Conservation (phyloP, 2,329 filamentous ascomycete species). For the Penicillium nordicum region DNA sequence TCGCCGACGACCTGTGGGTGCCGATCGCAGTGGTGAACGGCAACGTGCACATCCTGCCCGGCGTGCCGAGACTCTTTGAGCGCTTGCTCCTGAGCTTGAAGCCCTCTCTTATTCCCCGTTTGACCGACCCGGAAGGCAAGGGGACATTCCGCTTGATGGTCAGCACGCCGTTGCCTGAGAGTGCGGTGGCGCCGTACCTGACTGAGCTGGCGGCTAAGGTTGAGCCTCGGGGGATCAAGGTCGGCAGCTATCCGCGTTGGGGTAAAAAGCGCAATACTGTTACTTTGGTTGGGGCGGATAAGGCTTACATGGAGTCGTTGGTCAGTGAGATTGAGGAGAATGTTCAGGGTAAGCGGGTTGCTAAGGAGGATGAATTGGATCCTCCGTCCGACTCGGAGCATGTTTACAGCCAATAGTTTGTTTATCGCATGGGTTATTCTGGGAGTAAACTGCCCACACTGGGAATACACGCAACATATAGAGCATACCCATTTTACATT, state of each 20-base stretch:
- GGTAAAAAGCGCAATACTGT: slow-evolving; percentile 84
- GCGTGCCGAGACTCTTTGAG: slow-evolving; percentile 82
- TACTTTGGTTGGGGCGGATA: slow-evolving; percentile 76
- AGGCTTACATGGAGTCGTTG: slow-evolving; percentile 72
- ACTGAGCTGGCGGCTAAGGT: slow-evolving; percentile 73
- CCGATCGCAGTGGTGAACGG: slow-evolving; percentile 85
- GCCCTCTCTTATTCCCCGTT: slow-evolving; percentile 63
- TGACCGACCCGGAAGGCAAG: slow-evolving; percentile 77
- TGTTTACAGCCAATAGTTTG: slow-evolving; percentile 22
- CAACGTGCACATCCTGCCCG: slow-evolving; percentile 89
- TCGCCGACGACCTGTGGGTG: slow-evolving; percentile 81
- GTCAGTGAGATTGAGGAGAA: slow-evolving; percentile 73
- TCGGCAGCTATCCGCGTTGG: slow-evolving; percentile 93
- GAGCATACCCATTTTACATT: background rate
- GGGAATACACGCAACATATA: background rate
- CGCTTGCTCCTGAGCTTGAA: slow-evolving; percentile 73
- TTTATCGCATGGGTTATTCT: background rate
- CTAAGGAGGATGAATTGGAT: slow-evolving; percentile 69
- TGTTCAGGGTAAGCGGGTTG: slow-evolving; percentile 68
- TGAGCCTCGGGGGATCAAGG: slow-evolving; percentile 75
- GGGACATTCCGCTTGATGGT: slow-evolving; percentile 76
- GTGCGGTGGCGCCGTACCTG: slow-evolving; percentile 75
- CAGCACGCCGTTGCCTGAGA: slow-evolving; percentile 84
- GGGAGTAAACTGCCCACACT: background rate
- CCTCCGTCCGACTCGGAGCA: slow-evolving; percentile 32